Evolutionary conservation across 129 eudicot species (phyloP), one percentile per base, ranked within the genome.

Genomic region (Oenanthe sinensis): DNA sequence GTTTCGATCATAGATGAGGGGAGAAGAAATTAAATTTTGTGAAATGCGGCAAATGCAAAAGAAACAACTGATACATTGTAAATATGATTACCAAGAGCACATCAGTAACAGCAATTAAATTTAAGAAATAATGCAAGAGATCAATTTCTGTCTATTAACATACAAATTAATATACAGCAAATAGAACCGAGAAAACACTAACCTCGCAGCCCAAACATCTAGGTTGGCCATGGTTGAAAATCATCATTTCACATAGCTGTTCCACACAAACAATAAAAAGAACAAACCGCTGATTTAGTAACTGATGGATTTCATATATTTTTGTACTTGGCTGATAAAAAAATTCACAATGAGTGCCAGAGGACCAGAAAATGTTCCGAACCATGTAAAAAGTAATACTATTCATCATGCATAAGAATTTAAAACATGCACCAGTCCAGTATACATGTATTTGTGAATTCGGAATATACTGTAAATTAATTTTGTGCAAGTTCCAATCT

Each of bases 221-320:
- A 28, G 98, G 98, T 12, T 89, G 90, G 80, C 88, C 98, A 85
- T 94, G 98, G 89, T 90, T 94, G 88, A 91, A 94, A 75, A 91
- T 90, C 98, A 94, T 86, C 62, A 84, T 83, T 77, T 89, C 92
- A 77, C 98, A 94, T 77, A 91, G 97, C 98, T 94, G 90, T 81
- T 82, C 85, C 84, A 87, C 48, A 82, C 55, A 49, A 87, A 82
- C 30, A 14, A 68, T 47, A n/a, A 81, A 47, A 82, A 74, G 19
- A 79, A 46, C 8, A 36, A 80, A 81, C 8, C 9, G 42, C 71
- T 28, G 42, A 26, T 30, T 65, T 33, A 65, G 71, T 30, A 58
- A 20, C 11, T 58, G 15, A 58, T 58, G 15, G n/a, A n/a, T 58
- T 58, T n/a, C n/a, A 58, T 20, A 58, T 26, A 58, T 58, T n/a